Percentiles rank a stretch among this genome's conserved stretches.
Evolutionary conservation across 768 basidiomycete genomes (phyloP).

Genomic region (Chalciporus sphaerocephalus): DNA sequence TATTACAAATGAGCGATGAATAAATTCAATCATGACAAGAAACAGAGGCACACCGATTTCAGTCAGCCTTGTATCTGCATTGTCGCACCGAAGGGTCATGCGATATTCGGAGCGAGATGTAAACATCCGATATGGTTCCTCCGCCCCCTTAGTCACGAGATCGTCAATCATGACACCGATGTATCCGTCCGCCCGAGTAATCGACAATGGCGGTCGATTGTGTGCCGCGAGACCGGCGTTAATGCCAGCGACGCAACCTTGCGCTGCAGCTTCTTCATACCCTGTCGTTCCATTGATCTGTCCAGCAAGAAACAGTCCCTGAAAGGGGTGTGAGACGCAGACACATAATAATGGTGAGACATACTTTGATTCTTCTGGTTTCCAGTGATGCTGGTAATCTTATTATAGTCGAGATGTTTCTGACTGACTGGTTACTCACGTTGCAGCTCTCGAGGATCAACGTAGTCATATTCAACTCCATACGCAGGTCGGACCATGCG

Average conservation of each 20-base stretch:
- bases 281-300: constrained; percentile 94
- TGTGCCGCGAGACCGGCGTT: constrained; percentile 77
- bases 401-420: background rate
- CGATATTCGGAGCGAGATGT: constrained; percentile 89
- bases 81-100: constrained; percentile 83
- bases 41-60: constrained; percentile 50
- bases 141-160: constrained; percentile 79
- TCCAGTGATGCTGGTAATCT: constrained; percentile 63
- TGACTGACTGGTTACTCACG: constrained; percentile 41
- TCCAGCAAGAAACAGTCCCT: constrained; percentile 85
- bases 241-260: constrained; percentile 82
- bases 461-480: constrained; percentile 89
- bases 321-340: background rate
- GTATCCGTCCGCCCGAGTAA: constrained; percentile 84
- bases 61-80: constrained; percentile 81
- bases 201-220: constrained; percentile 48
- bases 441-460: constrained; percentile 78
- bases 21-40: background rate
- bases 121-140: constrained; percentile 95
- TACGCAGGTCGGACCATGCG: constrained; percentile 83
- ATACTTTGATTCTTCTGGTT: constrained; percentile 75
- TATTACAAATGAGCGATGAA: constrained; percentile 16
- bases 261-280: constrained; percentile 91
- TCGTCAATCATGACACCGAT: constrained; percentile 93
- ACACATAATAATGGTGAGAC: background rate